Base-by-base conservation (phyloP, 345 rosid species). In the Atalantia buxifolia region DNA sequence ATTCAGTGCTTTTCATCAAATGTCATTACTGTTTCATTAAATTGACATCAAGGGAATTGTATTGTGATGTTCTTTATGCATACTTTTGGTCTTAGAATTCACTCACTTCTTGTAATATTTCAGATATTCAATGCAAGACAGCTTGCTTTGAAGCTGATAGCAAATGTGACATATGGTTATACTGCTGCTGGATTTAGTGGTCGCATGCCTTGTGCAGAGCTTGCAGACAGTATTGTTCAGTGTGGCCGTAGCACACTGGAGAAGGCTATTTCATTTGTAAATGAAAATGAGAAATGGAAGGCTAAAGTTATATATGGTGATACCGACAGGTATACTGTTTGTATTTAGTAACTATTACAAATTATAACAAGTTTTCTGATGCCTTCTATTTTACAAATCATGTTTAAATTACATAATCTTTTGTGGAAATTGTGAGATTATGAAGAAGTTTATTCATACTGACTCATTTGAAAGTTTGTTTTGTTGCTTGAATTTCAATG, bases 171-270 rank as follows among this genome's bases (percentile, higher is more conserved):
- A 2, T 95, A 95, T 83, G 99, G 99, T 72, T 95, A 93, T 81
- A 91, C 99, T 42, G 99, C 99, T 82, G 98, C 98, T 86, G 99
- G 99, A 77, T 95, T 95, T 85, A 95, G 99, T 81, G 99, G 98
- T 66, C 98, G 98, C 77, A 95, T 95, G 99, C 99, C 99, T 56
- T 95, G 98, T 91, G 97, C 98, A 40, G 98, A 95, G 91, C 92
- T 95, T 90, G 98, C 99, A 62, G 99, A 95, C 82, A 95, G 99
- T 76, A 95, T 95, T 63, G 99, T 95, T 82, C 98, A 95, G 73
- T 93, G 98, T 88, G 98, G 99, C 78, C 99, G 99, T 73, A 84
- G 88, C 82, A 95, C 98, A 48, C 90, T 93, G 69, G 99, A 95
- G 81, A 93, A 83, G 77, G 99, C 99, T 80, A 95, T 95, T 78